Evolutionary conservation across 1,139 yeast genomes (phyloP).

Genomic region (Suhomyces kunorum): DNA sequence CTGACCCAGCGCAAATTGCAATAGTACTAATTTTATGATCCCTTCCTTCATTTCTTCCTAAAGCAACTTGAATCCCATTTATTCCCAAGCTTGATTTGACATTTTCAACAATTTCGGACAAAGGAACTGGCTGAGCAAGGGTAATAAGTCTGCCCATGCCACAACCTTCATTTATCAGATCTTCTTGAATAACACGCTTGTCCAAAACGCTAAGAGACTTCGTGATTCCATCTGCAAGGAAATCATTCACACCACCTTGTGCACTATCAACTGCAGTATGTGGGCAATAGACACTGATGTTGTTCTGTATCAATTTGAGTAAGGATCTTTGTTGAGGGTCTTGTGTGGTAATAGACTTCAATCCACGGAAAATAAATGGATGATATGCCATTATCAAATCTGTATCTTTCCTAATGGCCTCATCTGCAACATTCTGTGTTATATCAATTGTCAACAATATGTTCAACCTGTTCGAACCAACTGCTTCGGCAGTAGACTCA

Average conservation of each 20-base stretch:
- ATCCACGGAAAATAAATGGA: slow-evolving; percentile 89
- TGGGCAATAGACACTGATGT: slow-evolving; percentile 87
- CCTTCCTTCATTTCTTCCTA: slow-evolving; percentile 33
- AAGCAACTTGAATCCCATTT: slow-evolving; percentile 64
- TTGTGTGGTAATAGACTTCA: slow-evolving; percentile 66
- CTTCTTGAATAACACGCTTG: slow-evolving; percentile 33
- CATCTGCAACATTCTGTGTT: slow-evolving; percentile 81
- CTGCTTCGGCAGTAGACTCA: slow-evolving; percentile 50
- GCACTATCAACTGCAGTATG: slow-evolving; percentile 98
- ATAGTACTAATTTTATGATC: slow-evolving; percentile 45
- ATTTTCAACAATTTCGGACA: slow-evolving; percentile 49
- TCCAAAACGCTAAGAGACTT: slow-evolving; percentile 24
- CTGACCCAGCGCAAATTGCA: slow-evolving; percentile 98
- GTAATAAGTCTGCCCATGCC: slow-evolving; percentile 84
- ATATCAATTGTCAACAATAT: slow-evolving; percentile 81
- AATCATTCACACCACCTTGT: slow-evolving; percentile 87
- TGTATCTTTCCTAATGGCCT: slow-evolving; percentile 60
- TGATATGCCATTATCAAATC: slow-evolving; percentile 82
- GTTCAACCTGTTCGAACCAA: slow-evolving; percentile 29
- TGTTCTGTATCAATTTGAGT: slow-evolving; percentile 67
- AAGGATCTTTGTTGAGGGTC: slow-evolving; percentile 85
- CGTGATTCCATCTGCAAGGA: slow-evolving; percentile 69
- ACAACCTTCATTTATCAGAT: slow-evolving; percentile 41
- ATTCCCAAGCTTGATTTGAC: slow-evolving; percentile 60
- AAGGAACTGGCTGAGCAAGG: slow-evolving; percentile 44